phyloP scores from a whole-genome alignment of 2,329 filamentous ascomycete species.

The Aspergillus alliaceus region DNA sequence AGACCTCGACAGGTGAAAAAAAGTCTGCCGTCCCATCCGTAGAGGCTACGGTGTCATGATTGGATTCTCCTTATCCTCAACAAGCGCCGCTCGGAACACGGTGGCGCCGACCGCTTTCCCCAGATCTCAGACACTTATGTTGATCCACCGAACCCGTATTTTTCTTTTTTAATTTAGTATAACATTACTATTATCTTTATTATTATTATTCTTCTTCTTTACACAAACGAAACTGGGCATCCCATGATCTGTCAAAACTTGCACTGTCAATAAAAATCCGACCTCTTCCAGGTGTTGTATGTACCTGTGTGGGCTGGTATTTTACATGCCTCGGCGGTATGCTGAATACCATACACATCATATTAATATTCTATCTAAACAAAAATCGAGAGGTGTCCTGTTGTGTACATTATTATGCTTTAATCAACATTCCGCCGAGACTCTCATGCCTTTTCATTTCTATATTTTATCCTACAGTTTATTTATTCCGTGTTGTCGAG shows the following conservation, averaged over 20 bases:
- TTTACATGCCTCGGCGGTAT: slow-evolving; percentile 15
- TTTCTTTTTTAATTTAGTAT: background rate
- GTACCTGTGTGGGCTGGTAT: background rate
- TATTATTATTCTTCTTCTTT: no score
- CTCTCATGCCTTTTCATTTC: background rate
- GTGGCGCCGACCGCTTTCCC: slow-evolving; percentile 12
- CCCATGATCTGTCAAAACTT: background rate
- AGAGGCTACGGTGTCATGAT: slow-evolving; percentile 9
- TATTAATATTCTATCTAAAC: background rate
- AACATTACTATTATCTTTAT: no score
- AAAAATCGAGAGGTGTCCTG: background rate
- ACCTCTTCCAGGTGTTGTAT: background rate
- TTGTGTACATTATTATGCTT: background rate
- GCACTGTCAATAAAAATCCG: background rate
- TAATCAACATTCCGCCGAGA: background rate
- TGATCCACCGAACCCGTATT: slow-evolving; percentile 18
- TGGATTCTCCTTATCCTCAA: slow-evolving; percentile 5
- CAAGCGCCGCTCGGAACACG: slow-evolving; percentile 4
- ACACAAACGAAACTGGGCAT: background rate
- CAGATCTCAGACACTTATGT: slow-evolving; percentile 15
- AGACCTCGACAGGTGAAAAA: background rate
- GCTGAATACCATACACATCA: slow-evolving; percentile 22
- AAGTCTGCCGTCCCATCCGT: background rate
- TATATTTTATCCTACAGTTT: no score
- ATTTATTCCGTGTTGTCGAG: background rate